Evolutionary conservation across 305 asterid species (phyloP), one percentile per base, ranked within the genome.

Genomic region (Withania somnifera): DNA sequence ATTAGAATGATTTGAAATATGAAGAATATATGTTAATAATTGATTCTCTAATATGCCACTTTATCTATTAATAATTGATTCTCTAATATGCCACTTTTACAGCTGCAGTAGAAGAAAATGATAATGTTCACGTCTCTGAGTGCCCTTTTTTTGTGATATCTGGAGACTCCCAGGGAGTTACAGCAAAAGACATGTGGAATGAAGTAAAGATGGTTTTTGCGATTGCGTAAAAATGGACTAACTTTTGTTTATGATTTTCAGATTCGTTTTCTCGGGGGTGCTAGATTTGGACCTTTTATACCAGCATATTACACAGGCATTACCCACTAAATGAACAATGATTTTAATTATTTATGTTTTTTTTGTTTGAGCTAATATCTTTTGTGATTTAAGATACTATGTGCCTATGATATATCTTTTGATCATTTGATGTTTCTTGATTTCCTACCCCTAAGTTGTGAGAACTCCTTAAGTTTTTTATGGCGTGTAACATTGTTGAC

Each of bases 151-250:
- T 96, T 88, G 89, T 91, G 83, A 85, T 93, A 84, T 89, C 98
- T 78, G 99, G 99, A 77, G 86, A 91, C 71, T 89, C 97, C 19
- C 60, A 87, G 80, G 93, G 94, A 60, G 86, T 91, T 67, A 86
- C 98, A 53, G 97, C 99, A 85, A 91, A 91, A 86, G 99, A 93
- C 38, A 92, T 94, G 95, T 96, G 99, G 99, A 84, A 90, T 68
- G 98, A 96, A 92, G 88, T 96, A 78, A 92, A 94, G 87, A 95
- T 94, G 98, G 99, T 96, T 64, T 15, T 8, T 77, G 54, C 73
- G n/a, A 40, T 50, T 58, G 78, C 61, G 77, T 42, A 34, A 53
- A 68, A 68, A 63, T 60, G 26, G 45, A 28, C 71, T 57, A 58
- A 67, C 24, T 28, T n/a, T n/a, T 51, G 63, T 76, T 28, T n/a